Percentiles rank a stretch among this genome's conserved stretches.
Evolutionary conservation across 1,284 basidiomycete genomes (phyloP).

Genomic region (Microbotryomycetes sp.): DNA sequence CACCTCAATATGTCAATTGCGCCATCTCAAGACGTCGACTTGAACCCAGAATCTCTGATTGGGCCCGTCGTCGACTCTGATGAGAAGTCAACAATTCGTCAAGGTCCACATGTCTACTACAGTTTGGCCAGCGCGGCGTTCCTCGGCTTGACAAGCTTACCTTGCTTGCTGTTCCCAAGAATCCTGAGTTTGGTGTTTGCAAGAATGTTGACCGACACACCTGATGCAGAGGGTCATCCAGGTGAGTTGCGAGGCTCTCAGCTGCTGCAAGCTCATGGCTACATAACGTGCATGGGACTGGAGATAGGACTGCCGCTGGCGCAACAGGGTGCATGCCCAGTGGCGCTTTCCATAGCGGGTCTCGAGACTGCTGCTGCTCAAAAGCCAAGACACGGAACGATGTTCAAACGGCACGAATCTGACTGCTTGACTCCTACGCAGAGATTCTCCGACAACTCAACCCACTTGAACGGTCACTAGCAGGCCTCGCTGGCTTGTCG

Average conservation of each 20-base stretch:
- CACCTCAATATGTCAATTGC: neutral
- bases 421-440: no score
- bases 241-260: no score
- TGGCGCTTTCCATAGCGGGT: no score
- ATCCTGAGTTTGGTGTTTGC: slow-evolving; percentile 24
- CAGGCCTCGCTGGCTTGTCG: slow-evolving; percentile 12
- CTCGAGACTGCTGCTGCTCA: no score
- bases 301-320: no score
- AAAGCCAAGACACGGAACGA: no score
- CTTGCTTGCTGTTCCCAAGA: slow-evolving; percentile 18
- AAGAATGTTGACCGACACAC: slow-evolving; percentile 13
- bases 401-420: no score
- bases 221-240: slow-evolving; percentile 7
- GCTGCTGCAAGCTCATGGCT: no score
- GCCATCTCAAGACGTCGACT: neutral
- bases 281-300: no score
- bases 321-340: no score
- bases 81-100: neutral
- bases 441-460: slow-evolving; percentile 19
- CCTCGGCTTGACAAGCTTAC: slow-evolving; percentile 8
- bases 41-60: slow-evolving; percentile 4
- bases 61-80: slow-evolving; percentile 6
- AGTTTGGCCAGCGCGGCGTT: slow-evolving; percentile 2
- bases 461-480: slow-evolving; percentile 16
- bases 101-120: slow-evolving; percentile 6